Evolutionary conservation across 1,284 basidiomycete species (phyloP).

Genomic region (Melampsora medusae): DNA sequence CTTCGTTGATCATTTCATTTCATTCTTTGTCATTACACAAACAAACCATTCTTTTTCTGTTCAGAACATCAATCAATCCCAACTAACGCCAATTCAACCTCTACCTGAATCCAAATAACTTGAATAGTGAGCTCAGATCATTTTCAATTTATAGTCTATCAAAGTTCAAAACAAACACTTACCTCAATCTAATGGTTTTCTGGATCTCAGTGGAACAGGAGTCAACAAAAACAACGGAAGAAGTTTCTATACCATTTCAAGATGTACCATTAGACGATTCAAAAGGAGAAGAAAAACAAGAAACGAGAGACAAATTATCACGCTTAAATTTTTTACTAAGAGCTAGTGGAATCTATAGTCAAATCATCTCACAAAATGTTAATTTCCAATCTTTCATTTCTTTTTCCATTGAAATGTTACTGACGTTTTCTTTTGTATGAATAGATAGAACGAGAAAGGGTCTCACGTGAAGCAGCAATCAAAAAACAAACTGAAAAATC

Average conservation of each 20-base stretch:
- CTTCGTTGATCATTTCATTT: too few relatives aligned
- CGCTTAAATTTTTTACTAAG: slow-evolving; percentile 39
- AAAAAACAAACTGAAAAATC: slow-evolving; percentile 26
- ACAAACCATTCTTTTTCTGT: too few relatives aligned
- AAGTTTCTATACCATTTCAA: slow-evolving; percentile 1
- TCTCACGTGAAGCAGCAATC: slow-evolving; percentile 22
- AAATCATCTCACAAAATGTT: slow-evolving; percentile 43
- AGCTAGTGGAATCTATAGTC: slow-evolving; percentile 42
- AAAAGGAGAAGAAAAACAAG: slow-evolving; percentile 26
- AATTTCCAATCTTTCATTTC: neutral
- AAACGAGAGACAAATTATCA: slow-evolving; percentile 34
- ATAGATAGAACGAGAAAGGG: slow-evolving; percentile 38
- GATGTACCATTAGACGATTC: slow-evolving; percentile 7
- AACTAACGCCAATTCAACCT: too few relatives aligned
- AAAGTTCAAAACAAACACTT: too few relatives aligned
- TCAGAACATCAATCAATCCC: too few relatives aligned
- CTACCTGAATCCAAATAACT: too few relatives aligned
- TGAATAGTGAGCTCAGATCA: too few relatives aligned
- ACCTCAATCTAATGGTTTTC: too few relatives aligned
- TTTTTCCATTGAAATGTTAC: neutral
- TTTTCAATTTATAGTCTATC: too few relatives aligned
- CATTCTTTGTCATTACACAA: too few relatives aligned
- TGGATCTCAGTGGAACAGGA: neutral
- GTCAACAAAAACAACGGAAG: neutral
- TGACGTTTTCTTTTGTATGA: neutral